phyloP scores from a whole-genome alignment of 768 basidiomycete genomes.

The Amanita thiersii region DNA sequence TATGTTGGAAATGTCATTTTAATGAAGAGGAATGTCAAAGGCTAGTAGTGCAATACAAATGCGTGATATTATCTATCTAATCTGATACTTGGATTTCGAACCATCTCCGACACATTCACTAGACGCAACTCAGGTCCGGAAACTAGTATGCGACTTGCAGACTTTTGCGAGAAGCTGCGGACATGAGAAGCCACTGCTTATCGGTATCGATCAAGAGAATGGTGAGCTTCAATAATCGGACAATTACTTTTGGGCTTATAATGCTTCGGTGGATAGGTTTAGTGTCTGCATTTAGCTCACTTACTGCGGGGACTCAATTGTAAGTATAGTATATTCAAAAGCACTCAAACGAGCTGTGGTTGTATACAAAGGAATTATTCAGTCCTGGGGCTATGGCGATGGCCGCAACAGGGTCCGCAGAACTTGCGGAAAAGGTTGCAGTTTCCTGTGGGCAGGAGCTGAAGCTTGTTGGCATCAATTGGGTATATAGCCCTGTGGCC shows the following conservation, averaged over 20 bases:
- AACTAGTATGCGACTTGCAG: conserved; percentile 43
- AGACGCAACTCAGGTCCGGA: conserved; percentile 46
- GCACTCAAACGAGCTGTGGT: not conserved
- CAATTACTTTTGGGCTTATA: not conserved
- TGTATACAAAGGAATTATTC: no score
- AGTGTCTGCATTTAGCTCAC: conserved; percentile 59
- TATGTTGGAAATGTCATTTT: conserved; percentile 61
- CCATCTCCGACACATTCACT: no score
- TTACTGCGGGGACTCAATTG: conserved; percentile 60
- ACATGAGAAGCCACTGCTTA: conserved; percentile 47
- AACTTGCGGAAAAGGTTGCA: conserved; percentile 36
- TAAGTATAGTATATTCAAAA: conserved; percentile 22
- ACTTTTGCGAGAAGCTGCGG: conserved; percentile 46
- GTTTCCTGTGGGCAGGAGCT: conserved; percentile 48
- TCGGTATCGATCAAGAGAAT: conserved; percentile 72
- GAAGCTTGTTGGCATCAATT: conserved; percentile 56
- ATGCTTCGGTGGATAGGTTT: conserved; percentile 32
- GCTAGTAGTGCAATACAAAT: conserved; percentile 22
- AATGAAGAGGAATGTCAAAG: conserved; percentile 59
- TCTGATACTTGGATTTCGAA: no score
- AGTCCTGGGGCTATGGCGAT: conserved; percentile 74
- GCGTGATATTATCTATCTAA: not conserved
- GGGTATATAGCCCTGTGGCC: conserved; percentile 64
- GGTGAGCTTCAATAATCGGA: conserved; percentile 24
- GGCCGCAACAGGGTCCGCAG: conserved; percentile 41